A percentile compares a stretch with the other conserved stretches of the same genome.
Evolutionary conservation across 768 basidiomycete genomes (phyloP).

Genomic region (Phylloporus sp.): DNA sequence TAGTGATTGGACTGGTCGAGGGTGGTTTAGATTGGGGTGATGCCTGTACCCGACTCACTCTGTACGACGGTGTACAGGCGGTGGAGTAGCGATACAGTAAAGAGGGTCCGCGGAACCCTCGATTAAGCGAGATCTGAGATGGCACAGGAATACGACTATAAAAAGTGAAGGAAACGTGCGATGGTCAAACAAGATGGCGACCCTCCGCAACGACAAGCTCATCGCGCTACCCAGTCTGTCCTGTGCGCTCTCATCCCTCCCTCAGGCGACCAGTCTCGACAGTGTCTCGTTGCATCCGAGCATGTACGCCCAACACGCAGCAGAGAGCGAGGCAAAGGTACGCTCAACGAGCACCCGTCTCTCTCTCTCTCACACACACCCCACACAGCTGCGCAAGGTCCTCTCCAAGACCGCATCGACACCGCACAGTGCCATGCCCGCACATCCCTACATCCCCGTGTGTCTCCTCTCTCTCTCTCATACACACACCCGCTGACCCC

Average conservation of each 20-base stretch:
- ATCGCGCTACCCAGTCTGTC: slow-evolving; percentile 73
- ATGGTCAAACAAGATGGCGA: too few relatives aligned
- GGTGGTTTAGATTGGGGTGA: slow-evolving; percentile 75
- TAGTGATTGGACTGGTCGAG: slow-evolving; percentile 74
- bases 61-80: slow-evolving; percentile 89
- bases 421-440: slow-evolving; percentile 33
- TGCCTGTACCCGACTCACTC: slow-evolving; percentile 65
- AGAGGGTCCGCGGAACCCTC: slow-evolving; percentile 30
- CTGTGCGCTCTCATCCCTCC: slow-evolving; percentile 61
- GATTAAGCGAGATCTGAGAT: slow-evolving; percentile 29
- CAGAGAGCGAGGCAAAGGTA: slow-evolving; percentile 77
- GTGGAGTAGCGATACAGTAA: slow-evolving; percentile 39
- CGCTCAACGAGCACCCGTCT: slow-evolving; percentile 3
- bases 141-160: too few relatives aligned
- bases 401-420: slow-evolving; percentile 47
- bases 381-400: slow-evolving; percentile 54
- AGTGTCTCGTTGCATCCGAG: slow-evolving; percentile 62
- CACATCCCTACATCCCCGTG: slow-evolving; percentile 33
- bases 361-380: slow-evolving; percentile 7
- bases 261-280: slow-evolving; percentile 68
- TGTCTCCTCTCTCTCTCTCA: slow-evolving; percentile 25
- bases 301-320: slow-evolving; percentile 65
- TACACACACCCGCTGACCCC: slow-evolving; percentile 13
- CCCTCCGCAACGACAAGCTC: slow-evolving; percentile 46
- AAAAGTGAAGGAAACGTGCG: too few relatives aligned